These are phyloP conservation scores for Dentipellis sp. DNA, from an alignment of 768 basidiomycete species.

Conservation along the genomic window DNA sequence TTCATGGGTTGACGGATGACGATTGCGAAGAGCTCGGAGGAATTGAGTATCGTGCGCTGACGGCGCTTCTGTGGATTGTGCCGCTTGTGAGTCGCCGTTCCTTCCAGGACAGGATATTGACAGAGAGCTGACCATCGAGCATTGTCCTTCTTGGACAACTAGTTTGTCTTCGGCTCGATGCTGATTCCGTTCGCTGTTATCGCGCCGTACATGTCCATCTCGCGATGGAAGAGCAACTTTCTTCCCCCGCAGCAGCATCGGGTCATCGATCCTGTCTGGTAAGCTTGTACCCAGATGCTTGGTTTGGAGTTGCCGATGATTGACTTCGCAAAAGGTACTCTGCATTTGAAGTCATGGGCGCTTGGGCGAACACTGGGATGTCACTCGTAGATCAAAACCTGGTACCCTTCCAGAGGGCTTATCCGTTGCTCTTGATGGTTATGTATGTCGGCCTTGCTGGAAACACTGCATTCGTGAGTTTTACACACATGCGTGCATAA, in stretches of 20 bases:
- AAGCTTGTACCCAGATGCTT: neutral
- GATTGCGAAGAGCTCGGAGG: conserved; percentile 87
- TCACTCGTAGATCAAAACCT: conserved; percentile 41
- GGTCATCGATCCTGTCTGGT: conserved; percentile 35
- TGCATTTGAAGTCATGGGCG: conserved; percentile 38
- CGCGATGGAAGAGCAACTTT: conserved; percentile 29
- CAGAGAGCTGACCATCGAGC: neutral
- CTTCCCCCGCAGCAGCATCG: conserved; percentile 26
- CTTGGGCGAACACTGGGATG: conserved; percentile 44
- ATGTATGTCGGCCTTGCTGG: conserved; percentile 42
- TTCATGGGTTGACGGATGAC: conserved; percentile 60
- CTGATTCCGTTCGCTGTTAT: conserved; percentile 34
- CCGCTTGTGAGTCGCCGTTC: conserved; percentile 42
- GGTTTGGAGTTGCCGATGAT: too few relatives aligned
- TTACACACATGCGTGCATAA: neutral
- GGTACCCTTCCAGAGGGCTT: conserved; percentile 41
- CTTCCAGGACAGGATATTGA: neutral
- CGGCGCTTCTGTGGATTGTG: conserved; percentile 71
- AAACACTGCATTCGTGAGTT: conserved; percentile 44
- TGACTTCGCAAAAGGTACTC: conserved; percentile 27
- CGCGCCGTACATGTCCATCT: conserved; percentile 34
- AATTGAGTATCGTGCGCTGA: conserved; percentile 81
- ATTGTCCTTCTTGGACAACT: conserved; percentile 37
- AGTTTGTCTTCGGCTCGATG: conserved; percentile 40
- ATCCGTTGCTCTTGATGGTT: conserved; percentile 33